Conservation (phyloP, 345 rosid genomes). For the Citrus reticulata region DNA sequence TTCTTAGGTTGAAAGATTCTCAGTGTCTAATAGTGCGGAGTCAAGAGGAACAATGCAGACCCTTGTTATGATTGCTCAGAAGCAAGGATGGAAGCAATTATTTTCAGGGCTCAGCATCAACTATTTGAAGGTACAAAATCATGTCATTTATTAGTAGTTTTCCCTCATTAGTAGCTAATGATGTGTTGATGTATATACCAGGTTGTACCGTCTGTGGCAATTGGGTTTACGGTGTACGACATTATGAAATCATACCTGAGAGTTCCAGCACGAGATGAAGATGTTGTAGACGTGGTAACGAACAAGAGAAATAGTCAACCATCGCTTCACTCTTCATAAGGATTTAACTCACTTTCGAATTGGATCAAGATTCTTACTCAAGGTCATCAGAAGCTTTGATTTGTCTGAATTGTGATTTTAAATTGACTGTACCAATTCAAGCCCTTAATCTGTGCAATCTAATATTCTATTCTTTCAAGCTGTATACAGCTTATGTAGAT, state of each 20-base stretch:
- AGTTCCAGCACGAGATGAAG: slow-evolving; percentile 82
- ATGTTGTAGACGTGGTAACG: slow-evolving; percentile 45
- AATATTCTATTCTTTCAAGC: slow-evolving; percentile 40
- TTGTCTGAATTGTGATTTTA: slow-evolving; percentile 12
- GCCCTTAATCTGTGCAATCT: slow-evolving; percentile 23
- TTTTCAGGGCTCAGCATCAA: slow-evolving; percentile 94
- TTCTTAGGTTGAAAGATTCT: slow-evolving; percentile 66
- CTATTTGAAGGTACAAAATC: slow-evolving; percentile 63
- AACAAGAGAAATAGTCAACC: slow-evolving; percentile 46
- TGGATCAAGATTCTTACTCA: neutral
- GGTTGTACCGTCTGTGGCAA: slow-evolving; percentile 95
- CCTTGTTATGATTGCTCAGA: slow-evolving; percentile 53
- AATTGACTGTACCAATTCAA: slow-evolving; percentile 17
- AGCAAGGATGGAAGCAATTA: slow-evolving; percentile 95
- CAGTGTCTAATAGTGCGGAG: slow-evolving; percentile 40
- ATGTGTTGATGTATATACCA: slow-evolving; percentile 15
- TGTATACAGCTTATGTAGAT: slow-evolving; percentile 11
- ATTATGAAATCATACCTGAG: slow-evolving; percentile 66
- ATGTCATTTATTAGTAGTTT: neutral
- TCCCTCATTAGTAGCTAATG: neutral
- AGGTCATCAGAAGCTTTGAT: neutral
- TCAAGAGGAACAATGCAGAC: slow-evolving; percentile 68
- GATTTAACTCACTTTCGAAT: neutral
- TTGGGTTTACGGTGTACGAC: slow-evolving; percentile 93
- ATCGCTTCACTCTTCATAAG: slow-evolving; percentile 40